A percentile compares a stretch with the other conserved stretches of the same genome.
These are phyloP conservation scores for Verticillium longisporum DNA, from an alignment of 2,329 filamentous ascomycete species.

Conservation along the genomic window DNA sequence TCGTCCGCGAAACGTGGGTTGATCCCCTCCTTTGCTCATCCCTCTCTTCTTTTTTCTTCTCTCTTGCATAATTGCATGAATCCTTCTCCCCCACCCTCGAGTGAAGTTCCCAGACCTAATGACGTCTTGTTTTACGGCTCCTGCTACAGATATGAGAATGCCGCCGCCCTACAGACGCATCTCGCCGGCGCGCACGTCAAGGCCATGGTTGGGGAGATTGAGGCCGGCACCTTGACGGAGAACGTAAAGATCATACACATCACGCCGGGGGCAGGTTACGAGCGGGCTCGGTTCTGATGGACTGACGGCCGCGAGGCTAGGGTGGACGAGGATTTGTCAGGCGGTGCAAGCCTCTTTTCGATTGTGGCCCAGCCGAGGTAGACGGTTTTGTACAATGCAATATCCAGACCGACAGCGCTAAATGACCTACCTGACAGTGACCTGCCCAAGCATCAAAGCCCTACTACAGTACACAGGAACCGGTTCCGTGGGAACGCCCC, in stretches of 20 bases:
- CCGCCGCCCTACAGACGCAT: conserved; percentile 15
- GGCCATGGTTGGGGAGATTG: conserved; percentile 12
- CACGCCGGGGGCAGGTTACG: neutral
- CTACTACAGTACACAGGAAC: too few relatives aligned
- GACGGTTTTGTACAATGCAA: too few relatives aligned
- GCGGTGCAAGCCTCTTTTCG: too few relatives aligned
- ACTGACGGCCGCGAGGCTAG: too few relatives aligned
- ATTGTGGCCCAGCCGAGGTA: too few relatives aligned
- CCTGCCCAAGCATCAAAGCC: too few relatives aligned
- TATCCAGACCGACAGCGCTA: too few relatives aligned
- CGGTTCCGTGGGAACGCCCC: too few relatives aligned
- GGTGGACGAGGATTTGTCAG: neutral
- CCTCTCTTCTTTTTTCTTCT: neutral
- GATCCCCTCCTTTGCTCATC: neutral
- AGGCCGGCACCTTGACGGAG: conserved; percentile 4
- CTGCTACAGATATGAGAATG: conserved; percentile 14
- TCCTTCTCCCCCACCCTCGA: neutral
- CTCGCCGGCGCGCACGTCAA: conserved; percentile 13
- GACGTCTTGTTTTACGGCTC: too few relatives aligned
- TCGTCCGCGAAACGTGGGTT: conserved; percentile 18
- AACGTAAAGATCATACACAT: conserved; percentile 2
- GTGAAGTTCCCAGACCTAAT: too few relatives aligned
- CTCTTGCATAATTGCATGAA: neutral
- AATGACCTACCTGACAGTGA: too few relatives aligned
- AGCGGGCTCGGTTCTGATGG: conserved; percentile 2